Evolutionary conservation across 768 basidiomycete genomes (phyloP).

Genomic region (Termitomyces sp.): DNA sequence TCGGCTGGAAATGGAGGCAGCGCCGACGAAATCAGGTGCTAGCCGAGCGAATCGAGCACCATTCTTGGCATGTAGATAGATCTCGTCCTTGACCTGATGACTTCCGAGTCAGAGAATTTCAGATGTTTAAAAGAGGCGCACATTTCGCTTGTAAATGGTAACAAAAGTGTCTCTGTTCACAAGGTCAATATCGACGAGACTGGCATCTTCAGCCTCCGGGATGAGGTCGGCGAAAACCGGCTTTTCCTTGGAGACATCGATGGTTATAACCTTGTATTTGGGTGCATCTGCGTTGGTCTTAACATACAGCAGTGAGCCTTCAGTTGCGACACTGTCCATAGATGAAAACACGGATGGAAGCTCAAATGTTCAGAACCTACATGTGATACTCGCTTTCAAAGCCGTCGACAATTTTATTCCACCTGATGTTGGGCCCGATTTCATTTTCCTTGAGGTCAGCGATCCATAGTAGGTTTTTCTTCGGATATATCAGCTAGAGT

Average conservation of each 20-base stretch:
- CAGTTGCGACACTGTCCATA: constrained; percentile 53
- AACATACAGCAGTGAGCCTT: constrained; percentile 59
- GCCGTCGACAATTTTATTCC: constrained; percentile 68
- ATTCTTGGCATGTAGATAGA: constrained; percentile 61
- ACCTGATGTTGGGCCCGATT: constrained; percentile 63
- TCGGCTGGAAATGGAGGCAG: constrained; percentile 47
- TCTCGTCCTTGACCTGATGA: constrained; percentile 69
- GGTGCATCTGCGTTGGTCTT: constrained; percentile 66
- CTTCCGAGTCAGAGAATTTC: not conserved
- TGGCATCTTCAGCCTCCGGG: constrained; percentile 62
- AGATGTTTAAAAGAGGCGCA: constrained; percentile 26
- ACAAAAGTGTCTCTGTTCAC: constrained; percentile 57
- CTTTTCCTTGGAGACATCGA: constrained; percentile 53
- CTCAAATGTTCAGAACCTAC: constrained; percentile 35
- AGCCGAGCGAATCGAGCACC: constrained; percentile 56
- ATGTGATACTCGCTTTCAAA: constrained; percentile 64
- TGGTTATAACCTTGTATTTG: constrained; percentile 59
- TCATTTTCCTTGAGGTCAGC: constrained; percentile 57
- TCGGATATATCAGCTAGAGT: constrained; percentile 1
- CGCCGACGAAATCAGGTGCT: constrained; percentile 65
- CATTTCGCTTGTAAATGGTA: constrained; percentile 69
- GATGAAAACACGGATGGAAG: constrained; percentile 4
- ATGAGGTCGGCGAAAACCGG: constrained; percentile 57
- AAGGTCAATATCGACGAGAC: constrained; percentile 44
- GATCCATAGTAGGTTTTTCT: constrained; percentile 78